Evolutionary conservation across 345 rosid genomes (phyloP), one percentile per base, ranked within the genome.

Genomic region (Gossypium raimondii): DNA sequence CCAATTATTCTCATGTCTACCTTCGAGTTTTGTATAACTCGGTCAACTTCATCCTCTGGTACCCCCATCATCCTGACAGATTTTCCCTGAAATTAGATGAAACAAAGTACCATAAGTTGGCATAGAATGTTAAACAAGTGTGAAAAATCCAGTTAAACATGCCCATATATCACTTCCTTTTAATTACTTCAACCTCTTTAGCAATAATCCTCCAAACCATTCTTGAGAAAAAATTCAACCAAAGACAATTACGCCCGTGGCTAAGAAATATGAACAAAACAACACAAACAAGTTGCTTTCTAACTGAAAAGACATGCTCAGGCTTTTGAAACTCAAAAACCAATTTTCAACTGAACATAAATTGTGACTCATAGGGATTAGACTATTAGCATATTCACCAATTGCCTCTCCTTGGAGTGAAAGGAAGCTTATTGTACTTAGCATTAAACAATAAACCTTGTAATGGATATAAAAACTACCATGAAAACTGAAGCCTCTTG

Each of bases 1-100:
- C 98, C 99, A 84, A 86, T 86, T 82, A 91, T 95, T 76, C 98
- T 86, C 77, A 80, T 64, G 81, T 89, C 90, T 43, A 75, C 77
- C 70, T 73, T 85, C 41, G 87, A 90, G 75, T 76, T 78, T 84
- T 86, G 83, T 50, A 79, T 70, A 79, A 93, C 78, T 58, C 81
- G 83, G 52, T 84, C 79, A 72, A 91, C 84, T 81, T 95, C 99
- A 80, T 79, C 88, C 83, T 87, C 86, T 47, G 86, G 75, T 45
- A 88, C 96, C 73, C 99, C 99, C 99, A 95, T 86, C 98, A 95
- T 93, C 86, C 90, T 88, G 60, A 95, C 84, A 63, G 88, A 52
- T 67, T 86, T 95, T 18, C 82, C 91, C 99, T 95, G 78, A 81
- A 60, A 27, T 79, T 51, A 25, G 44, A 70, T 74, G 67, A 68